phyloP scores from a whole-genome alignment of 192 early-diverging fungal genomes.

The Piromyces sp. region DNA sequence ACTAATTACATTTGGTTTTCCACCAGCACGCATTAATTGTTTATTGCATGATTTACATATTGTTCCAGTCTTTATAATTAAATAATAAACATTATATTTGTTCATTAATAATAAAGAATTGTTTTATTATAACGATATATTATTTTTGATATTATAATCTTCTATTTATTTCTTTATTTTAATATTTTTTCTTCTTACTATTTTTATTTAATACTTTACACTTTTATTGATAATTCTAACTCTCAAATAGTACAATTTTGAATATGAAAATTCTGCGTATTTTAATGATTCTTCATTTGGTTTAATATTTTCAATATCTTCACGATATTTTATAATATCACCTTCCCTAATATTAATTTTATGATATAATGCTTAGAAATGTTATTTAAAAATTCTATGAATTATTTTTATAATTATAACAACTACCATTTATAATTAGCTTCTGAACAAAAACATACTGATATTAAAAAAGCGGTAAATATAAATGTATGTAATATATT shows the following conservation, averaged over 20 bases:
- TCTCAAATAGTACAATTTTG: background rate
- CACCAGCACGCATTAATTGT: background rate
- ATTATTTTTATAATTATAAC: too few species aligned
- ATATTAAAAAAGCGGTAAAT: too few species aligned
- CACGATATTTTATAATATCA: background rate
- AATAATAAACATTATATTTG: background rate
- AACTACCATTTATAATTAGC: too few species aligned
- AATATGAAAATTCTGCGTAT: background rate
- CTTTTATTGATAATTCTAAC: background rate
- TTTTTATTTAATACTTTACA: background rate
- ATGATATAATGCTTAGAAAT: too few species aligned
- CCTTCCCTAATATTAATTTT: background rate
- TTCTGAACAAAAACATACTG: too few species aligned
- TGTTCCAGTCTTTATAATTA: background rate
- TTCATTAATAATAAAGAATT: too few species aligned
- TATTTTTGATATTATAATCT: too few species aligned
- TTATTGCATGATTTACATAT: background rate
- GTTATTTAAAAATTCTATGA: too few species aligned
- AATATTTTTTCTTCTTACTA: too few species aligned
- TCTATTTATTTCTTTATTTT: too few species aligned
- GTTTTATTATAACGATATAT: too few species aligned
- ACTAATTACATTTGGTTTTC: background rate
- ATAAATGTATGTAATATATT: too few species aligned
- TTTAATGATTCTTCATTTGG: background rate
- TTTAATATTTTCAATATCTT: background rate